Conservation (phyloP, 768 basidiomycete genomes). For the Paxillus rubicundulus region DNA sequence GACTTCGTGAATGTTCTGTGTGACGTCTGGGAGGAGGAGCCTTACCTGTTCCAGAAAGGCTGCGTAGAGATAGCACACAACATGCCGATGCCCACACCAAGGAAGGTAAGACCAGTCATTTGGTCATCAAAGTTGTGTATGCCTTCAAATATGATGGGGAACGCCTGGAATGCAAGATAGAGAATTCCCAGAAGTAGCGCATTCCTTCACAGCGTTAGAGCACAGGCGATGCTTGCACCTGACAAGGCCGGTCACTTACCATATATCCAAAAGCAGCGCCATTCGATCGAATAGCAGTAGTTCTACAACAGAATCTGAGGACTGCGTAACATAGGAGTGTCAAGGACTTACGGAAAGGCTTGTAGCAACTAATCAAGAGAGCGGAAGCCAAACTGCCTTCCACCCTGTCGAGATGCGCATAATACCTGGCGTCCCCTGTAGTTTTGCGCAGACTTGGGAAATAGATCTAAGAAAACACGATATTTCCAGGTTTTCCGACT, state of each 20-base stretch:
- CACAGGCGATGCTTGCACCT: neutral
- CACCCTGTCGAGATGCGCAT: constrained; percentile 57
- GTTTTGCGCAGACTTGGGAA: constrained; percentile 47
- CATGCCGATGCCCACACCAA: constrained; percentile 52
- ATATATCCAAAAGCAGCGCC: constrained; percentile 68
- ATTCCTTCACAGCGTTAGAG: constrained; percentile 28
- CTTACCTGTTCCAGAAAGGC: constrained; percentile 45
- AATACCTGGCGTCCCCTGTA: constrained; percentile 53
- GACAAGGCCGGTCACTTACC: constrained; percentile 41
- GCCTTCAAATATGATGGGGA: constrained; percentile 50
- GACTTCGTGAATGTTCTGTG: neutral
- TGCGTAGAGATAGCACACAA: constrained; percentile 36
- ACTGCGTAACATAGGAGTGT: neutral
- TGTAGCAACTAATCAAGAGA: constrained; percentile 58
- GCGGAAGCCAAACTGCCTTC: constrained; percentile 44
- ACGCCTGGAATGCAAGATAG: constrained; percentile 54
- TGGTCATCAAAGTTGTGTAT: constrained; percentile 55
- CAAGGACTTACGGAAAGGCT: constrained; percentile 62
- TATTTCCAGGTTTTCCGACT: constrained; percentile 1
- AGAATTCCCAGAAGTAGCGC: constrained; percentile 43
- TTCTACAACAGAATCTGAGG: constrained; percentile 35
- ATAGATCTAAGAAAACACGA: neutral
- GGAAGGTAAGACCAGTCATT: constrained; percentile 45
- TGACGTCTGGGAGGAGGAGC: neutral
- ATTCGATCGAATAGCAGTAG: constrained; percentile 68